Conservation (phyloP, 129 eudicot genomes). For the Dittrichia graveolens region DNA sequence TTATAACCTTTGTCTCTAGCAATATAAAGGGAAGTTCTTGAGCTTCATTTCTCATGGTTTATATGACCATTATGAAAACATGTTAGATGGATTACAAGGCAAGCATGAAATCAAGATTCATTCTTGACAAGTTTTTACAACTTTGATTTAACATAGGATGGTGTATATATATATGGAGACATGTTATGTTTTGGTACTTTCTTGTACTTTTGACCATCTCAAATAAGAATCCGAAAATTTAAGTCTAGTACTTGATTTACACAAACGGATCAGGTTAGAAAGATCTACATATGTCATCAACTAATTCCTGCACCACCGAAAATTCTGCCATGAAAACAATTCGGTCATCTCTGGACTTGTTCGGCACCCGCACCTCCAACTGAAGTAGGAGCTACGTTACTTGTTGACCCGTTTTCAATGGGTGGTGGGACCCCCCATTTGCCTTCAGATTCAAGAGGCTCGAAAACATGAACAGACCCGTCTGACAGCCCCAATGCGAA, state of each 20-base stretch:
- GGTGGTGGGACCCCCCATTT: conserved; percentile 48
- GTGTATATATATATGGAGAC: neutral
- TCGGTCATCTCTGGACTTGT: conserved; percentile 32
- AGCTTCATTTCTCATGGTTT: no score
- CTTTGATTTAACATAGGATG: conserved; percentile 17
- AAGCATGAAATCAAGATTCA: conserved; percentile 9
- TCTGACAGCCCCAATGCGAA: conserved; percentile 57
- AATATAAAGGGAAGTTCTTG: no score
- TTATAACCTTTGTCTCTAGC: no score
- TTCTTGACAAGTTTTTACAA: conserved; percentile 5
- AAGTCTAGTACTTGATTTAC: conserved; percentile 35
- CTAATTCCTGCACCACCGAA: conserved; percentile 21
- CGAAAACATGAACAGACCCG: conserved; percentile 53
- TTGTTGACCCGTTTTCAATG: conserved; percentile 37
- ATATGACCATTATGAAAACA: neutral
- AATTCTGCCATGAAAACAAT: conserved; percentile 23
- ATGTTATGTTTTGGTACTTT: neutral
- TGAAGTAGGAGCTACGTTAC: conserved; percentile 21
- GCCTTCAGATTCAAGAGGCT: conserved; percentile 52
- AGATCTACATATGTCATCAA: conserved; percentile 31
- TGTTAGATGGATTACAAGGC: neutral
- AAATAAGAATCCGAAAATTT: conserved; percentile 11
- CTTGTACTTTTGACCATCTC: conserved; percentile 18
- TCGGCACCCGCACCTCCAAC: conserved; percentile 37
- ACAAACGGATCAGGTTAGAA: conserved; percentile 26